A percentile compares a stretch with the other conserved stretches of the same genome.
These are phyloP conservation scores for Metschnikowia santaceciliae DNA, from an alignment of 805 yeast species.

Conservation along the genomic window DNA sequence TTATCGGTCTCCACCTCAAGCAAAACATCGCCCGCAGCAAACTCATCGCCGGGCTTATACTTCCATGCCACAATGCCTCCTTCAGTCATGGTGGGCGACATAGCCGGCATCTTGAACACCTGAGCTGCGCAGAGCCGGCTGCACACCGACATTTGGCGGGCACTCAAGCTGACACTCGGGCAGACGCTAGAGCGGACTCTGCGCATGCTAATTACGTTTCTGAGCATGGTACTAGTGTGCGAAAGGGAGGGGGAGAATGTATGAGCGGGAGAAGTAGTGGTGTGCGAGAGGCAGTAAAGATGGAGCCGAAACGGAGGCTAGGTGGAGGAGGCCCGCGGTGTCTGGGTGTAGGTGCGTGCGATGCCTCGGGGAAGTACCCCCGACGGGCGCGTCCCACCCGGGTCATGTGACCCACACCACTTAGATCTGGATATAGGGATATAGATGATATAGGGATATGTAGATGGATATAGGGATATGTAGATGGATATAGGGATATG, in stretches of 20 bases:
- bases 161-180: slow-evolving; percentile 3
- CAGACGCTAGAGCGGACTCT: slow-evolving; percentile 1
- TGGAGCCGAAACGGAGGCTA: too few relatives aligned
- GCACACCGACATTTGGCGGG: slow-evolving; percentile 30
- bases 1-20: slow-evolving; percentile 85
- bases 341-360: neutral
- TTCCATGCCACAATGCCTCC: slow-evolving; percentile 94
- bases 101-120: slow-evolving; percentile 89
- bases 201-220: slow-evolving; percentile 14
- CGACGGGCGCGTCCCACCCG: slow-evolving; percentile 24
- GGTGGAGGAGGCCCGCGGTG: neutral
- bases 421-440: too few relatives aligned
- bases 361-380: slow-evolving; percentile 18
- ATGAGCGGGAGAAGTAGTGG: too few relatives aligned
- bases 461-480: too few relatives aligned
- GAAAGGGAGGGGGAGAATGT: neutral
- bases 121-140: slow-evolving; percentile 31
- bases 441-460: too few relatives aligned
- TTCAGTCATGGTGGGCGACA: slow-evolving; percentile 98
- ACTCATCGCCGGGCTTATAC: slow-evolving; percentile 62
- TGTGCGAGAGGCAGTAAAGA: too few relatives aligned
- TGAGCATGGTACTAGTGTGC: slow-evolving; percentile 14
- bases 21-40: slow-evolving; percentile 76
- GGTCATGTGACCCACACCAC: neutral
- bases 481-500: too few relatives aligned